Conservation (phyloP, 257 asterid genomes). For the Forsythia viridissima region DNA sequence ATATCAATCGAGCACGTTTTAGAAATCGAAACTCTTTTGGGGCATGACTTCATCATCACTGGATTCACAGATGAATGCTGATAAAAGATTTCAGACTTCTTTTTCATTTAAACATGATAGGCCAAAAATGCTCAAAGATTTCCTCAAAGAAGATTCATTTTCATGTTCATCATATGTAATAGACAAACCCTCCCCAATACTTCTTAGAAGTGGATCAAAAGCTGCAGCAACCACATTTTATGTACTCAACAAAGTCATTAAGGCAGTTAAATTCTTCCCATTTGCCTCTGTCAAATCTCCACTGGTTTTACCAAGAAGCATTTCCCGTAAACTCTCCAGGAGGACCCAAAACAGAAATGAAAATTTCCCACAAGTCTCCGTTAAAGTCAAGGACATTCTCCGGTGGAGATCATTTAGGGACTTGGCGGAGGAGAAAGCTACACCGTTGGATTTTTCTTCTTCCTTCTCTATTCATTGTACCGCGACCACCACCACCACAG, state of each 20-base stretch:
- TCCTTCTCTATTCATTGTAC: constrained; percentile 34
- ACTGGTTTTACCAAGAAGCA: constrained; percentile 32
- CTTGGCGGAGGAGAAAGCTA: constrained; percentile 47
- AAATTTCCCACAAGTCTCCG: constrained; percentile 17
- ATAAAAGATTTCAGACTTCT: constrained; percentile 20
- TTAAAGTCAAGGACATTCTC: constrained; percentile 74
- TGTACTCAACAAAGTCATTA: constrained; percentile 55
- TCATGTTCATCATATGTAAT: constrained; percentile 29
- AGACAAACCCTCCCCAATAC: constrained; percentile 28
- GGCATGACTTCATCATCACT: constrained; percentile 32
- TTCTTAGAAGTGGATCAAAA: constrained; percentile 53
- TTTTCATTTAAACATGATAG: constrained; percentile 28
- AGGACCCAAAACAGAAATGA: constrained; percentile 7
- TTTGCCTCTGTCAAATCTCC: constrained; percentile 46
- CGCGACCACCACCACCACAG: constrained; percentile 7
- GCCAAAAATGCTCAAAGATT: constrained; percentile 75
- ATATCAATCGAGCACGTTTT: background rate
- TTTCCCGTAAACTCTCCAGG: constrained; percentile 38
- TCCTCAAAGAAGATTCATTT: constrained; percentile 47
- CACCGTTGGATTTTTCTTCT: constrained; percentile 24
- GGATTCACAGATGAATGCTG: constrained; percentile 3
- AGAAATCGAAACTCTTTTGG: background rate
- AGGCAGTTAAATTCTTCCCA: constrained; percentile 53
- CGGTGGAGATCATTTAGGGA: constrained; percentile 80
- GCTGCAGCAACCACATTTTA: constrained; percentile 60